Base-by-base conservation (phyloP, 2,329 filamentous ascomycete species). In the Hymenoscyphus salicellus region DNA sequence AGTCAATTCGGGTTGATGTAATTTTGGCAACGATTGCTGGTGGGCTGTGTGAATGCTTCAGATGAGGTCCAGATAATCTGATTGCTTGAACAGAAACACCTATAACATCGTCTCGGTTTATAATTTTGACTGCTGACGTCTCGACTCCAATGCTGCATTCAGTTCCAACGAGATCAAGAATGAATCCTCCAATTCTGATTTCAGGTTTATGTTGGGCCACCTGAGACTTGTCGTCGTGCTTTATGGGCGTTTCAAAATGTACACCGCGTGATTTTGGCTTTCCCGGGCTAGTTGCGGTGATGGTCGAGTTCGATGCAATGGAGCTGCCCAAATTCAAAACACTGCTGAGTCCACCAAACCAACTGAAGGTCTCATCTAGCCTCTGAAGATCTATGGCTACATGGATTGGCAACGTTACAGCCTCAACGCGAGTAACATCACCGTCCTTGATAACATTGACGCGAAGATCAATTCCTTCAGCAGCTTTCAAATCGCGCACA, bases 321-420 rank as follows among this genome's bases (percentile, higher is more conserved):
- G 94, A 97, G 65, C 86, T 90, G 67, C 93, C 91, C 75, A 97
- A 85, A 72, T 95, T 96, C 55, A 99, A 80, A 61, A 99, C 89
- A 69, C 93, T 92, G 75, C 93, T 97, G 55, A 99, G 80, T 0
- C 95, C 95, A 41, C 95, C 95, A 77, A 97, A 93, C 83, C 91
- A 92, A 63, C 87, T 86, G 65, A 98, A 87, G 0, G 91, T 91
- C 72, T 97, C 93, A 71, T 98, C 95, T 26, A 98, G 79, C 63
- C 86, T 85, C 68, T 89, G 88, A 17, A 97, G 79, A 73, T 98
- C 91, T 49, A 98, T 78, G 63, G 88, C 85, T 10, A 97, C 76
- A 65, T 89, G 86, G 1, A 97, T 77, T 5, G 93, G 92, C 10
- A 96, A 81, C 0, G 93, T 96, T 61, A 87, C 85, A 16, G 97